Conservation (phyloP, 2,329 filamentous ascomycete species). For the Capronia coronata region DNA sequence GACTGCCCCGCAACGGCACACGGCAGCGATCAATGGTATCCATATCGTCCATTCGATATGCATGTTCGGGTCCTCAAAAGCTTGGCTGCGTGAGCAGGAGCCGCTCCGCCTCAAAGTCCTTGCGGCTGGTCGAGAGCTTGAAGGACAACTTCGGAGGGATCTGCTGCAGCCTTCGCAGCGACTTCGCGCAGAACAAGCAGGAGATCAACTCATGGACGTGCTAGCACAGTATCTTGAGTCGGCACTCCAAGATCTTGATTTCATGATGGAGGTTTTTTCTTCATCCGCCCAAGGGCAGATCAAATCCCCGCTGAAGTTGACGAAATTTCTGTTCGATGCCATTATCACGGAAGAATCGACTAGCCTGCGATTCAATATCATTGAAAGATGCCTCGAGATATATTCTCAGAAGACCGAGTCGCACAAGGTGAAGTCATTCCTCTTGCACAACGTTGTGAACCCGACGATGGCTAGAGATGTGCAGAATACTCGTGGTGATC, state of each 20-base stretch:
- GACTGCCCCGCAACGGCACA: conserved; percentile 61
- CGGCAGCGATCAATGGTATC: conserved; percentile 77
- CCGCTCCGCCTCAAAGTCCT: conserved; percentile 55
- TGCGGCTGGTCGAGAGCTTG: conserved; percentile 67
- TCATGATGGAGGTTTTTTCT: conserved; percentile 77
- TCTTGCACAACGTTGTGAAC: conserved; percentile 87
- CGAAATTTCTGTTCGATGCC: conserved; percentile 73
- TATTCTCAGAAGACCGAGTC: conserved; percentile 72
- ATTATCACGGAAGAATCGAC: conserved; percentile 80
- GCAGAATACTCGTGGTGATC: conserved; percentile 61
- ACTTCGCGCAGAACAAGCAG: conserved; percentile 79
- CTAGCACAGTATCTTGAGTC: conserved; percentile 73
- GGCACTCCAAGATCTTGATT: conserved; percentile 69
- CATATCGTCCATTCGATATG: conserved; percentile 76
- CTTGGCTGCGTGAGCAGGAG: conserved; percentile 57
- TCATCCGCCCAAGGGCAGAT: conserved; percentile 77
- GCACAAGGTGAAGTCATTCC: conserved; percentile 87
- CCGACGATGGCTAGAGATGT: conserved; percentile 96
- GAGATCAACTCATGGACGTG: conserved; percentile 78
- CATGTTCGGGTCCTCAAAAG: conserved; percentile 55
- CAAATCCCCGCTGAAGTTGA: conserved; percentile 66
- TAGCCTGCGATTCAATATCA: conserved; percentile 74
- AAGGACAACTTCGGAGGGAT: conserved; percentile 65
- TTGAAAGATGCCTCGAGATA: conserved; percentile 79
- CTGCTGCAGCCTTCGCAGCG: conserved; percentile 65